Conservation (phyloP, 2,329 filamentous ascomycete species). For the Bisporella sp. region DNA sequence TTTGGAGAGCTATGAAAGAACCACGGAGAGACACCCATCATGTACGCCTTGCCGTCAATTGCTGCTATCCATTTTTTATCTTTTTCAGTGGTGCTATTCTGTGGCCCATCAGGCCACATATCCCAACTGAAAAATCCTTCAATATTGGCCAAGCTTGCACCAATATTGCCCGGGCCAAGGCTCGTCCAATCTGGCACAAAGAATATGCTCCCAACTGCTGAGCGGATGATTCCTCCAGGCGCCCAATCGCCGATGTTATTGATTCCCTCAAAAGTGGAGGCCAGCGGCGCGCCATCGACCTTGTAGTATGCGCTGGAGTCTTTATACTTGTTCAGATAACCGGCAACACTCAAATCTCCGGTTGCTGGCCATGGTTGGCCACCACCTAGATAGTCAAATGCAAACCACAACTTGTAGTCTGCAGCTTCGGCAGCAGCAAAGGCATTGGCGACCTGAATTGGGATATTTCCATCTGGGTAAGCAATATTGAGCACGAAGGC, state of each 20-base stretch:
- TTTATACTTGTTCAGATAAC: slow-evolving; percentile 26
- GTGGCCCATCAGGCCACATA: slow-evolving; percentile 33
- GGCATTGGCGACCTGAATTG: slow-evolving; percentile 27
- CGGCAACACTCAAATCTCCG: slow-evolving; percentile 17
- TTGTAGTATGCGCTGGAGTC: slow-evolving; percentile 30
- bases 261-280: slow-evolving; percentile 45
- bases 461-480: slow-evolving; percentile 26
- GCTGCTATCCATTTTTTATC: slow-evolving; percentile 34
- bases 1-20: slow-evolving; percentile 54
- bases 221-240: slow-evolving; percentile 30
- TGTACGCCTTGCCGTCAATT: slow-evolving; percentile 34
- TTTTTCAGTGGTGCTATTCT: slow-evolving; percentile 29
- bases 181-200: slow-evolving; percentile 42
- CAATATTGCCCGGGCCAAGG: slow-evolving; percentile 26
- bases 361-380: slow-evolving; percentile 20
- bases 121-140: slow-evolving; percentile 36
- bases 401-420: slow-evolving; percentile 26
- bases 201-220: slow-evolving; percentile 27
- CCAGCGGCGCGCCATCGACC: slow-evolving; percentile 34
- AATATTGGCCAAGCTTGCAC: slow-evolving; percentile 23
- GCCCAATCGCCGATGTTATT: slow-evolving; percentile 36
- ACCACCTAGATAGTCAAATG: slow-evolving; percentile 29
- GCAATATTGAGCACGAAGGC: slow-evolving; percentile 26
- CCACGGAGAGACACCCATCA: slow-evolving; percentile 53
- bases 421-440: slow-evolving; percentile 25